Conservation (phyloP, 176 grass and related monocot genomes). For the Alopecurus myosuroides region DNA sequence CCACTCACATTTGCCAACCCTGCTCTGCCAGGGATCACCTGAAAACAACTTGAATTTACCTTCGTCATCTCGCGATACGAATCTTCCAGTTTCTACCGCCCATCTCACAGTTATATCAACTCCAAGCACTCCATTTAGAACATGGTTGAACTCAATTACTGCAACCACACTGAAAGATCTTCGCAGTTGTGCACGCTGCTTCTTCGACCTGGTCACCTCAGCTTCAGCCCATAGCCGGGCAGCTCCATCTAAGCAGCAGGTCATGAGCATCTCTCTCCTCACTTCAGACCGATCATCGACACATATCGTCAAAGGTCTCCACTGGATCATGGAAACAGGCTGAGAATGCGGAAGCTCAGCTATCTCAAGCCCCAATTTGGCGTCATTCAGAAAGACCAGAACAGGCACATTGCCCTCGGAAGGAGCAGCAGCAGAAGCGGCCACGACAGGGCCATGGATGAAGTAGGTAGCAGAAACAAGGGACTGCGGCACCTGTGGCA, state of each 20-base stretch:
- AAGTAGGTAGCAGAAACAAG: constrained; percentile 61
- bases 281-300: constrained; percentile 20
- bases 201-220: constrained; percentile 44
- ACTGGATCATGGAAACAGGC: constrained; percentile 81
- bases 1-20: constrained; percentile 87
- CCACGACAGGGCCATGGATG: constrained; percentile 55
- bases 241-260: constrained; percentile 78
- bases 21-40: constrained; percentile 22
- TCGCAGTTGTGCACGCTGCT: constrained; percentile 26
- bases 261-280: constrained; percentile 75
- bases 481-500: constrained; percentile 50
- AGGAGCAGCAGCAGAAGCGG: constrained; percentile 30
- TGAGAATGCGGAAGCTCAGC: constrained; percentile 62
- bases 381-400: constrained; percentile 69
- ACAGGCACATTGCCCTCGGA: constrained; percentile 33
- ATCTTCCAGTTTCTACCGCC: constrained; percentile 53
- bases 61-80: constrained; percentile 39
- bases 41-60: constrained; percentile 59
- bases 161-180: constrained; percentile 72
- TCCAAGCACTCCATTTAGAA: constrained; percentile 72
- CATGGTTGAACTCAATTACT: constrained; percentile 69
- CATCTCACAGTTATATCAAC: constrained; percentile 70
- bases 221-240: constrained; percentile 74
- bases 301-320: constrained; percentile 44
- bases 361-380: constrained; percentile 45